Evolutionary conservation across 805 yeast species (phyloP).

Genomic region (Saccharomycopsis schoenii): DNA sequence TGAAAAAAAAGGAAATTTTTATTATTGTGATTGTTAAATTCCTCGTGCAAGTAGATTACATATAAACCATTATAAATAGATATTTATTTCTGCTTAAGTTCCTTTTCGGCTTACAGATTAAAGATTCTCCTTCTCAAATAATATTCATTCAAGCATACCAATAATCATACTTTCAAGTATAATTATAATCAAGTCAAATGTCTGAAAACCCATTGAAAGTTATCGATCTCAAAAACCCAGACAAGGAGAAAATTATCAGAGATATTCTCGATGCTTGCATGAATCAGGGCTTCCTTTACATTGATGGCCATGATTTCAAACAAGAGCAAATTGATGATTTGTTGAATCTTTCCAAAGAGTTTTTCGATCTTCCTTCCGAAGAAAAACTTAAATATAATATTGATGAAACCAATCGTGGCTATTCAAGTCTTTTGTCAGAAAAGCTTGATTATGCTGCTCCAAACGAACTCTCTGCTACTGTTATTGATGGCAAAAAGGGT

Average conservation of each 20-base stretch:
- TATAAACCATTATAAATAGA: too few relatives aligned
- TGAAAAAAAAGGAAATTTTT: not conserved
- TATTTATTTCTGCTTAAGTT: too few relatives aligned
- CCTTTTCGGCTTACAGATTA: not conserved
- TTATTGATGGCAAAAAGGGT: constrained; percentile 25
- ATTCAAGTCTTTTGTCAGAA: constrained; percentile 46
- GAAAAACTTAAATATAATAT: constrained; percentile 44
- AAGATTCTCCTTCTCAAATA: too few relatives aligned
- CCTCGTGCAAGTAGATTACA: too few relatives aligned
- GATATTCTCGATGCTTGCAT: constrained; percentile 48
- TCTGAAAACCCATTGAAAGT: constrained; percentile 39
- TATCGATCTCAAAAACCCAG: constrained; percentile 43
- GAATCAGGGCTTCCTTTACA: constrained; percentile 55
- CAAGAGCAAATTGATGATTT: constrained; percentile 42
- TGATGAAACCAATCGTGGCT: constrained; percentile 49
- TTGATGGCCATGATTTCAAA: constrained; percentile 59
- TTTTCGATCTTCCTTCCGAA: constrained; percentile 40
- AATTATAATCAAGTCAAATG: not conserved
- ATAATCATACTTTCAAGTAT: not conserved
- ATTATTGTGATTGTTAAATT: not conserved
- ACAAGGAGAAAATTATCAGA: constrained; percentile 35
- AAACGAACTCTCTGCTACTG: constrained; percentile 10
- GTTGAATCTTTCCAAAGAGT: constrained; percentile 40
- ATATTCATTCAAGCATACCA: not conserved
- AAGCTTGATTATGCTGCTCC: constrained; percentile 25